phyloP scores from a whole-genome alignment of 208 protist species.

The Trypanosoma congolense region DNA sequence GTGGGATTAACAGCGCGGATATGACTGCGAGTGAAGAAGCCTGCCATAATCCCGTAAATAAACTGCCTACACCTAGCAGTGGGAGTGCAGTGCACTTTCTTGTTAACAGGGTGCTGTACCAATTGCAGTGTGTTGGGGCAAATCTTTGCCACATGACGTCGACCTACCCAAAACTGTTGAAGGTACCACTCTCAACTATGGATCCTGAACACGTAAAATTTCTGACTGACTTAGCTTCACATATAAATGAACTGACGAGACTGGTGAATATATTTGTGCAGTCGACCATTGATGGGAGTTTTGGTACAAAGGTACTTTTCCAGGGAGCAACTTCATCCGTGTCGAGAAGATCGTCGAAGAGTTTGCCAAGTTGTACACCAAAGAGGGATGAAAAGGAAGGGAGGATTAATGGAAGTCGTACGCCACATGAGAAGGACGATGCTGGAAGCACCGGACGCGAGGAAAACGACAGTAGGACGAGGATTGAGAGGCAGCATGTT shows the following conservation, averaged over 20 bases:
- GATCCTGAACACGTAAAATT: constrained; percentile 58
- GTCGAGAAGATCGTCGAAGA: neutral
- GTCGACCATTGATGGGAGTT: constrained; percentile 54
- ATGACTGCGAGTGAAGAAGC: constrained; percentile 19
- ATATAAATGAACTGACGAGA: constrained; percentile 58
- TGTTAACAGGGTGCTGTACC: constrained; percentile 79
- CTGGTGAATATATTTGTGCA: constrained; percentile 80
- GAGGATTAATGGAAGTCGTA: too few relatives aligned
- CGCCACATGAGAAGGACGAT: too few relatives aligned
- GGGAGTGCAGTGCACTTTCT: constrained; percentile 62
- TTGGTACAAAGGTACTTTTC: constrained; percentile 16
- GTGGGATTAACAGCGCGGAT: constrained; percentile 26
- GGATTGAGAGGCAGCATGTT: too few relatives aligned
- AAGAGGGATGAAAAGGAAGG: too few relatives aligned
- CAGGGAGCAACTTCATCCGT: neutral
- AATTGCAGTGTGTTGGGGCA: constrained; percentile 73
- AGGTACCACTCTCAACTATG: constrained; percentile 49
- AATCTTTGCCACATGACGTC: constrained; percentile 63
- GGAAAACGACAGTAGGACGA: too few relatives aligned
- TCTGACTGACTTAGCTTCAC: constrained; percentile 35
- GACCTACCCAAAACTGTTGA: constrained; percentile 46
- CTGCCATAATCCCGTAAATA: constrained; percentile 58
- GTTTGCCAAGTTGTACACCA: neutral
- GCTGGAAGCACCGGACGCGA: too few relatives aligned
- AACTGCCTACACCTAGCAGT: constrained; percentile 40